Conservation (phyloP, 2,329 filamentous ascomycete genomes). For the Fusarium newnesense region DNA sequence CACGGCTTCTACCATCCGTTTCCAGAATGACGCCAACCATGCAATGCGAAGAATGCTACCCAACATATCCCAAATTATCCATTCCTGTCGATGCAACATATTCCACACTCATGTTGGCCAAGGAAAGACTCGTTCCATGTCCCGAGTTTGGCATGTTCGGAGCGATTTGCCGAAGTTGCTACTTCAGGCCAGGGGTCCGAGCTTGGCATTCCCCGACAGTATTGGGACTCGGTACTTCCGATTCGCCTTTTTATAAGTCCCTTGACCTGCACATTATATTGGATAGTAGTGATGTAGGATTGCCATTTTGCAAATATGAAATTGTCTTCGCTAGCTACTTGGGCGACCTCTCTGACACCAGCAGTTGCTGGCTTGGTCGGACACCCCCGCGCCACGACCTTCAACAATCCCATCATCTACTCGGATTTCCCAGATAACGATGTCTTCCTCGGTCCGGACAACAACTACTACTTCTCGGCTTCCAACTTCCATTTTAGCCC, state of each 20-base stretch:
- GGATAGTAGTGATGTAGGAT: rapidly evolving
- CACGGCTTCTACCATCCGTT: neutral
- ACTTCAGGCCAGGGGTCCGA: conserved; percentile 8
- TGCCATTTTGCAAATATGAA: neutral
- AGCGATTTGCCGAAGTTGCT: conserved; percentile 13
- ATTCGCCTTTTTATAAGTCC: neutral
- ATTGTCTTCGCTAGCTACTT: neutral
- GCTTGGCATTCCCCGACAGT: neutral
- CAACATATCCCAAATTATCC: neutral
- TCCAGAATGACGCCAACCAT: neutral
- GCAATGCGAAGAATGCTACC: neutral
- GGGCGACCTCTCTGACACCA: neutral
- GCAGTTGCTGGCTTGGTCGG: neutral
- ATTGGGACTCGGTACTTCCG: neutral
- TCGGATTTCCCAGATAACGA: conserved; percentile 66
- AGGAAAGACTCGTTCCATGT: neutral
- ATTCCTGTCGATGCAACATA: neutral
- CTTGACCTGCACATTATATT: rapidly evolving
- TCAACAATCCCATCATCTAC: conserved; percentile 63
- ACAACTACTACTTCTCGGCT: conserved; percentile 64
- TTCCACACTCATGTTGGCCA: too few species aligned
- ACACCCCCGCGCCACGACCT: conserved; percentile 1
- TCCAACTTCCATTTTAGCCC: conserved; percentile 67
- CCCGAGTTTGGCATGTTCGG: conserved; percentile 6
- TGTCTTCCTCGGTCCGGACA: conserved; percentile 60